Evolutionary conservation across 306 rosid species (phyloP), one percentile per base, ranked within the genome.

Genomic region (Datisca glomerata): DNA sequence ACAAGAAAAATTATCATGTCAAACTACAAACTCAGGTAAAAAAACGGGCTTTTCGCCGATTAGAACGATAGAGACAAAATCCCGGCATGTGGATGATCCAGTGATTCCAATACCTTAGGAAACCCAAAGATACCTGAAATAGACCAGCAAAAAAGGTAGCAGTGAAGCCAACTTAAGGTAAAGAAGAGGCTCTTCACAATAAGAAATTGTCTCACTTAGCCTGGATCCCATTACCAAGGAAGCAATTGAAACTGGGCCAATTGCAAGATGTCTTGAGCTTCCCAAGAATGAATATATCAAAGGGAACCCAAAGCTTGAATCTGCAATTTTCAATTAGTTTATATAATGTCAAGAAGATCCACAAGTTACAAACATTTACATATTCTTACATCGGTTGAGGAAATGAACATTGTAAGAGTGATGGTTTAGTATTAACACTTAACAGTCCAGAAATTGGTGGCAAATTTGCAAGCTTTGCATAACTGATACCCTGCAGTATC

Each of bases 211-310:
- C 48, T 83, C 97, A 12, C 71, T 83, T 19, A 89, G 40, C 95
- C 83, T 89, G 41, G 97, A 89, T 20, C 97, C 97, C 97, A 89
- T 83, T 2, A 83, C 97, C 47, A 89, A 56, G 41, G 97, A 89
- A 2, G 97, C 97, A 53, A 89, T 89, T 36, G 97, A 89, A 36
- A 83, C 97, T 14, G 97, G 97, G n/a, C 97, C 97, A 61, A 89
- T 95, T 2, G 68, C 97, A 19, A 89, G 71, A 66, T 89, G 97
- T 40, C 62, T 80, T 8, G 97, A 89, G 53, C 97, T 89, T 48
- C 97, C 97, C 45, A 89, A 78, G 41, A 89, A 19, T 1, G 95
- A 80, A 51, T 89, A 89, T 51, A 77, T 74, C 76, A 83, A 45
- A 2, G 95, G 91, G 1, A 95, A 95, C 63, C 83, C 97, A 68